Evolutionary conservation across 495 filamentous ascomycete species (phyloP), one percentile per base, ranked within the genome.

Genomic region (Lophium mytilinum): DNA sequence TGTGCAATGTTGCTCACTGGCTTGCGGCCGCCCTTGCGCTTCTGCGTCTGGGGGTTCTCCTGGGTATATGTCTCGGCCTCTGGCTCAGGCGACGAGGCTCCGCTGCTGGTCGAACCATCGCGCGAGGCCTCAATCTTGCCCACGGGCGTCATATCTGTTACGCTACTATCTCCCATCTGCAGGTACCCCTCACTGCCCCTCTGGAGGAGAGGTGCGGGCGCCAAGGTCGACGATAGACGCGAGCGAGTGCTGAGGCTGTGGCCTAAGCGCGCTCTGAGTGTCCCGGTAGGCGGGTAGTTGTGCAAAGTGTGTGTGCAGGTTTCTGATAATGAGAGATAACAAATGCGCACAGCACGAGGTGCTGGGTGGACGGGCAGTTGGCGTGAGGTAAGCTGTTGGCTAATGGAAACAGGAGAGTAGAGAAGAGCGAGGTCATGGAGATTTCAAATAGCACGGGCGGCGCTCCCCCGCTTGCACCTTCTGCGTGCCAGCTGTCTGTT

Each of bases 21-120:
- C 74, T 98, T 98, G 57, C 93, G 82, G 40, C 93, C 93, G 68
- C 93, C 93, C 75, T 98, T 98, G 65, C 94, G 82, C 77, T 97
- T 98, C 69, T 88, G 87, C 54, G 78, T 79, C 68, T 80, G 79
- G 50, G 77, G 73, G 36, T 75, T 68, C 63, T 85, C 81, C 63
- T 83, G 82, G 4, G 69, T 76, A 62, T 78, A 71, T 19, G 73
- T 70, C 57, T 79, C 80, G n/a, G 70, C 73, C 53, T 85, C 83
- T 1, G 75, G 73, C 60, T 85, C 83, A 9, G 81, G 81, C 49
- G 67, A 65, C 14, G 72, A 73, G 11, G 63, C 64, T 55, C 69
- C 55, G 12, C 68, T 71, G 57, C 62, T 70, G 12, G 68, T 69
- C 63, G 69, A 72, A 36, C 63, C 67, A 37, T 73, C 69, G 6